A percentile compares a stretch with the other conserved stretches of the same genome.
Evolutionary conservation across 2,329 filamentous ascomycete species (phyloP).

Genomic region (Nothopassalora personata): DNA sequence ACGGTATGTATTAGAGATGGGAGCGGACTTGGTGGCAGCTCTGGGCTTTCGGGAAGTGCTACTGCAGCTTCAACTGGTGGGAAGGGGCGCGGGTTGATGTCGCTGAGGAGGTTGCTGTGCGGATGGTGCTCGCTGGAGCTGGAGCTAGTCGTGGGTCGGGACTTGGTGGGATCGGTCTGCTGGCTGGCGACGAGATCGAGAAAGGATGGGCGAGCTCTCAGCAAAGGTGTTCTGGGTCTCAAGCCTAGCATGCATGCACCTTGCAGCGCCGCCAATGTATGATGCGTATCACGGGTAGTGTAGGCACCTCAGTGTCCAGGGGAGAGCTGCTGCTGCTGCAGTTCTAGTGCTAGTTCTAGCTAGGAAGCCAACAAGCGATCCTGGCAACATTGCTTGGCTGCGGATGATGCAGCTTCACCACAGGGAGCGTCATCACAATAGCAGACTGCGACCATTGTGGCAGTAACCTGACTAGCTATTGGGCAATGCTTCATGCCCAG

Average conservation of each 20-base stretch:
- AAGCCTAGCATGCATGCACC: constrained; percentile 46
- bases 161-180: constrained; percentile 7
- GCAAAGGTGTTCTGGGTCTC: constrained; percentile 50
- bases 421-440: not conserved
- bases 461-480: too few relatives aligned
- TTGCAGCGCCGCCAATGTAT: not conserved
- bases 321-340: constrained; percentile 1
- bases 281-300: not conserved
- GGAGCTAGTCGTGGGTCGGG: constrained; percentile 4
- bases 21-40: constrained; percentile 4
- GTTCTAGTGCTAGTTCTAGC: constrained; percentile 3
- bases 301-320: not conserved
- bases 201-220: constrained; percentile 57
- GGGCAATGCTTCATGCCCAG: too few relatives aligned
- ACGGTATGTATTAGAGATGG: constrained; percentile 6
- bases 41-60: constrained; percentile 19
- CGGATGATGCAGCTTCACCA: not conserved
- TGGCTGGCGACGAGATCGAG: constrained; percentile 53
- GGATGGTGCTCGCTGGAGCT: not conserved
- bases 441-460: too few relatives aligned
- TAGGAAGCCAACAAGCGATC: not conserved
- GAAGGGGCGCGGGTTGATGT: constrained; percentile 6
- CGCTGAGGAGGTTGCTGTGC: constrained; percentile 1
- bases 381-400: not conserved
- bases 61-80: constrained; percentile 16